Percentiles rank a stretch among this genome's conserved stretches.
These are phyloP conservation scores for Teratosphaeria gauchensis DNA, from an alignment of 2,329 filamentous ascomycete species.

Conservation along the genomic window DNA sequence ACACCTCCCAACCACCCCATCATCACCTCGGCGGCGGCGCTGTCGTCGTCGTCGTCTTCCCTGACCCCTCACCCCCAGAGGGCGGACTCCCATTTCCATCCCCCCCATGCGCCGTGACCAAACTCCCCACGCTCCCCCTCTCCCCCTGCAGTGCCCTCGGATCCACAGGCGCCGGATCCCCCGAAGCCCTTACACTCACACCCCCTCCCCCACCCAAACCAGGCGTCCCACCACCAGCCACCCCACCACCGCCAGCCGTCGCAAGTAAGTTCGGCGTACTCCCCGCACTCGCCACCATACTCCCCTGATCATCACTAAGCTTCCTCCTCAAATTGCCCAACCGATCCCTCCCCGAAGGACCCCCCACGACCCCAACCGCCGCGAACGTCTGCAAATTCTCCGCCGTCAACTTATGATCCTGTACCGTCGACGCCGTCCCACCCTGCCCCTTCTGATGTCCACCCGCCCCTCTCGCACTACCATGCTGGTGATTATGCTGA, in stretches of 20 bases:
- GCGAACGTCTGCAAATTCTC: slow-evolving; percentile 26
- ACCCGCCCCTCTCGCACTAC: too few species aligned
- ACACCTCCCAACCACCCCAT: too few species aligned
- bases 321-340: slow-evolving; percentile 7
- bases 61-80: neutral
- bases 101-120: neutral
- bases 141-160: neutral
- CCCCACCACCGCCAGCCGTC: too few species aligned
- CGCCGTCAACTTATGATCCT: slow-evolving; percentile 9
- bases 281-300: neutral
- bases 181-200: neutral
- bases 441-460: too few species aligned
- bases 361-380: neutral
- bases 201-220: too few species aligned
- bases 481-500: too few species aligned
- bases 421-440: neutral
- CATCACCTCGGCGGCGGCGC: too few species aligned
- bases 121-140: neutral
- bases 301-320: slow-evolving; percentile 5
- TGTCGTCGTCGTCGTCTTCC: too few species aligned
- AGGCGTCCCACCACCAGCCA: too few species aligned
- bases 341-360: neutral
- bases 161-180: neutral
- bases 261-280: neutral
- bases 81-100: neutral